Percentiles rank a stretch among this genome's conserved stretches.
These are phyloP conservation scores for Laburnicola sp. DNA, from an alignment of 2,329 filamentous ascomycete genomes.

Conservation along the genomic window DNA sequence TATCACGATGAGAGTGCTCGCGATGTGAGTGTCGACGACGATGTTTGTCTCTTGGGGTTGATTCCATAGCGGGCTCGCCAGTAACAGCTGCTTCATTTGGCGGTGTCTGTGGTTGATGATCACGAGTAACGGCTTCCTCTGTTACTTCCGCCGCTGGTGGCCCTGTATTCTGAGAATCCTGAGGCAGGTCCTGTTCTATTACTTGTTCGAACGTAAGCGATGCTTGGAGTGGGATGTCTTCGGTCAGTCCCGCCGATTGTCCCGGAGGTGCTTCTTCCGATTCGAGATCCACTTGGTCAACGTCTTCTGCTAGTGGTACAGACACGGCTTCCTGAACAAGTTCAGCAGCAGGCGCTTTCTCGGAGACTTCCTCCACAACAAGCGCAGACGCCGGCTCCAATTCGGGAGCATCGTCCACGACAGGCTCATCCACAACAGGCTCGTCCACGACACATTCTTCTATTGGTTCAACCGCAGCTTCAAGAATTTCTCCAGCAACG, in stretches of 20 bases:
- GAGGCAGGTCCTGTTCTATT: neutral
- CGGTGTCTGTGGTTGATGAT: slow-evolving; percentile 15
- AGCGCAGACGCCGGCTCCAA: neutral
- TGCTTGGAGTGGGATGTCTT: neutral
- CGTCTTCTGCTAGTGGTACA: slow-evolving; percentile 6
- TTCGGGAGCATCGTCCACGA: neutral
- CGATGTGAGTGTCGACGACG: slow-evolving; percentile 32
- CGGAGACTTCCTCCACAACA: neutral
- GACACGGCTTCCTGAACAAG: neutral
- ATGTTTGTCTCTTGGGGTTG: slow-evolving; percentile 29
- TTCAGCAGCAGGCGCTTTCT: neutral
- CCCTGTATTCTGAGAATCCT: neutral
- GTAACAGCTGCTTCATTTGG: slow-evolving; percentile 35
- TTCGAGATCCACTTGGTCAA: neutral
- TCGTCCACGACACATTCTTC: neutral
- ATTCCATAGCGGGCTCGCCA: slow-evolving; percentile 25
- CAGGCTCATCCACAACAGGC: neutral
- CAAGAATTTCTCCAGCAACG: neutral
- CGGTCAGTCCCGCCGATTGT: neutral
- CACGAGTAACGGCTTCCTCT: neutral
- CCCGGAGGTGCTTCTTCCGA: neutral
- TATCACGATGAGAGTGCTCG: slow-evolving; percentile 27
- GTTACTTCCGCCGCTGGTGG: neutral
- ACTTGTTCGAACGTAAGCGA: neutral
- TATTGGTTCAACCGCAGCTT: neutral